These are phyloP conservation scores for Quercus suber DNA, from an alignment of 306 rosid genomes.

Conservation along the genomic window DNA sequence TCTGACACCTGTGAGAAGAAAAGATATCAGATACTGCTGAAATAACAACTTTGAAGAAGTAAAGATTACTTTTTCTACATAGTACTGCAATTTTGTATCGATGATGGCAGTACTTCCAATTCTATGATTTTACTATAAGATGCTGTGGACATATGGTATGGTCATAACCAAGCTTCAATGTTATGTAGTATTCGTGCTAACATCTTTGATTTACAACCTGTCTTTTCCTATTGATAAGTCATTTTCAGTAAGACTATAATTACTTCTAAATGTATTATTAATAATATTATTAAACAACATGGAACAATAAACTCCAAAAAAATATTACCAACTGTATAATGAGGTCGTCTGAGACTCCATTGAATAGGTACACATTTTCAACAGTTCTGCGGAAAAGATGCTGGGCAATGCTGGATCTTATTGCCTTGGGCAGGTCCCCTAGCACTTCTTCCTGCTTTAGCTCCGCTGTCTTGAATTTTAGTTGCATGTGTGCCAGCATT, in stretches of 20 bases:
- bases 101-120: background rate
- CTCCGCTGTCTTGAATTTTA: constrained; percentile 85
- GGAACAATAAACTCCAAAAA: background rate
- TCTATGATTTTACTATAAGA: background rate
- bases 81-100: background rate
- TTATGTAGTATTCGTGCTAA: background rate
- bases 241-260: background rate
- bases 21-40: constrained; percentile 16
- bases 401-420: constrained; percentile 67
- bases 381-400: constrained; percentile 65
- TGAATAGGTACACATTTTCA: constrained; percentile 61
- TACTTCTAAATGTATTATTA: background rate
- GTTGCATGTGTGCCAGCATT: constrained; percentile 78
- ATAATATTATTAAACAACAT: background rate
- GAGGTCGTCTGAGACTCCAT: constrained; percentile 69
- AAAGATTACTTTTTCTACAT: background rate
- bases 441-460: constrained; percentile 74
- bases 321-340: constrained; percentile 58
- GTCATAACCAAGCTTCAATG: background rate
- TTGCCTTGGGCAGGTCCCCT: constrained; percentile 69
- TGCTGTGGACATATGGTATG: background rate
- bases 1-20: constrained; percentile 61
- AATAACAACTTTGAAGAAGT: background rate
- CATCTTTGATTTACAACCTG: background rate
- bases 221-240: background rate